These are phyloP conservation scores for Glycine soja DNA, from an alignment of 306 rosid species.

Conservation along the genomic window DNA sequence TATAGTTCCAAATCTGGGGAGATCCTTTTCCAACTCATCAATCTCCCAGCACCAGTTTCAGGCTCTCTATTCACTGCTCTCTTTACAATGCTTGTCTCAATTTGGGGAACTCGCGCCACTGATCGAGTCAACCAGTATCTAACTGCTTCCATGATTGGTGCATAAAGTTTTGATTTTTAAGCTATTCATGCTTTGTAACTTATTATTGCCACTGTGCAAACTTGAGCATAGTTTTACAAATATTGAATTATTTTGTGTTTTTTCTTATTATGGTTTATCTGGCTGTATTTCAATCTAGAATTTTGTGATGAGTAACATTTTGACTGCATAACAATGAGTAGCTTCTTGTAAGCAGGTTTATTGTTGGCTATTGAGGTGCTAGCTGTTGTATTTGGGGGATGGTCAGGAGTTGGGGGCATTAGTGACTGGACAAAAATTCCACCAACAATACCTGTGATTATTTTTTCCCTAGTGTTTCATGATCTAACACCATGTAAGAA, in stretches of 20 bases:
- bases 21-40: constrained; percentile 61
- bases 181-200: constrained; percentile 2
- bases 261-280: background rate
- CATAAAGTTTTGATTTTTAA: background rate
- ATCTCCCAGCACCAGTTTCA: constrained; percentile 69
- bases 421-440: constrained; percentile 70
- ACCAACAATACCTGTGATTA: constrained; percentile 64
- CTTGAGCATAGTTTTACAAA: background rate
- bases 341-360: constrained; percentile 59
- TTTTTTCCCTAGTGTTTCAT: constrained; percentile 76
- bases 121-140: constrained; percentile 77
- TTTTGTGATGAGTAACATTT: background rate
- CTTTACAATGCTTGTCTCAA: constrained; percentile 64
- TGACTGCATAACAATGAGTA: constrained; percentile 8
- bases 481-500: constrained; percentile 71
- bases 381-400: constrained; percentile 62
- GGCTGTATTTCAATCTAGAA: background rate
- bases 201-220: background rate
- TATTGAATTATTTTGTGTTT: background rate
- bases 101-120: constrained; percentile 65
- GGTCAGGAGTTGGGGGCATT: constrained; percentile 61
- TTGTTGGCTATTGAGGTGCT: constrained; percentile 67
- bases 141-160: constrained; percentile 76
- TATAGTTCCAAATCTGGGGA: constrained; percentile 76
- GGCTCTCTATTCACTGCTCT: constrained; percentile 63